A percentile compares a stretch with the other conserved stretches of the same genome.
Evolutionary conservation across 129 eudicot species (phyloP).

Genomic region (Rutidosis leptorrhynchoides): DNA sequence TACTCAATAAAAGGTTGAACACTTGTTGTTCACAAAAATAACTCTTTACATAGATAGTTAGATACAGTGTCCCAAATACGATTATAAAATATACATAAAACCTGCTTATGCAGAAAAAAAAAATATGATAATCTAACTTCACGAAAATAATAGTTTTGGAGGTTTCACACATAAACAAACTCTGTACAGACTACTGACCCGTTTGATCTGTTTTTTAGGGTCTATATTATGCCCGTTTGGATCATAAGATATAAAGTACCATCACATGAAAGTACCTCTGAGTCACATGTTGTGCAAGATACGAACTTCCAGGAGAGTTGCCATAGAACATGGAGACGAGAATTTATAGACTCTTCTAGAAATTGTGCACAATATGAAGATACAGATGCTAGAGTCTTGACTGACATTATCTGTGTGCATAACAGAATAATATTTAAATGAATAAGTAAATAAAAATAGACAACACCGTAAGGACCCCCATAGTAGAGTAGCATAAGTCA

Average conservation of each 20-base stretch:
- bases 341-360: constrained; percentile 24
- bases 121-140: not conserved
- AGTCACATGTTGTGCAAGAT: constrained; percentile 47
- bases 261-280: constrained; percentile 49
- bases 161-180: not conserved
- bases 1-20: not conserved
- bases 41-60: not conserved
- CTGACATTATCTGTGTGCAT: constrained; percentile 51
- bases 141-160: not conserved
- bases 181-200: not conserved
- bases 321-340: constrained; percentile 49
- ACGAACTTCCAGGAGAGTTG: constrained; percentile 65
- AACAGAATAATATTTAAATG: too few relatives aligned
- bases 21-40: too few relatives aligned
- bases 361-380: constrained; percentile 53
- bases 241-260: not conserved
- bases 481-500: constrained; percentile 17
- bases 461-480: constrained; percentile 9
- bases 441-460: constrained; percentile 9
- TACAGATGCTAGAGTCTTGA: constrained; percentile 67
- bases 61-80: not conserved
- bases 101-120: not conserved
- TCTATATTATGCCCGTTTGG: too few relatives aligned
- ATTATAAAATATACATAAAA: not conserved
- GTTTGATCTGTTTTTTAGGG: too few relatives aligned